Evolutionary conservation across 768 basidiomycete species (phyloP).

Genomic region (Tricholoma sp.): DNA sequence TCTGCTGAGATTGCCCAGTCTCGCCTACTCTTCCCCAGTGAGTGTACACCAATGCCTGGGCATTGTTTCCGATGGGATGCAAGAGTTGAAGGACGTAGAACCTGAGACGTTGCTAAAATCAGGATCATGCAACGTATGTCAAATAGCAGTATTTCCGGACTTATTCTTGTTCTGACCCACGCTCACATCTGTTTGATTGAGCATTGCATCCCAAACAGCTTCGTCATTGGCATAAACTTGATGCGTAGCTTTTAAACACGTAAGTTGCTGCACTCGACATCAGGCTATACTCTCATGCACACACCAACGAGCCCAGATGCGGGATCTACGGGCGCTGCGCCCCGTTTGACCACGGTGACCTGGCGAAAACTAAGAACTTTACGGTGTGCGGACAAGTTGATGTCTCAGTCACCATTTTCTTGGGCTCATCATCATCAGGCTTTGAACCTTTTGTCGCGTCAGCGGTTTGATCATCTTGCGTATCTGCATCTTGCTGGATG

Average conservation of each 20-base stretch:
- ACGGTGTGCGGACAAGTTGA: neutral
- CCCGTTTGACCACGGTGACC: constrained; percentile 43
- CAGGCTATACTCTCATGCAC: constrained; percentile 18
- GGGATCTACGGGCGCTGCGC: constrained; percentile 53
- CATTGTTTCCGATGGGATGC: constrained; percentile 38
- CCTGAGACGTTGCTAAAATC: constrained; percentile 20
- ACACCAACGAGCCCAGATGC: constrained; percentile 38
- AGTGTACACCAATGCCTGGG: constrained; percentile 37
- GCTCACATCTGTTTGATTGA: constrained; percentile 55
- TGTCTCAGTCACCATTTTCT: constrained; percentile 38
- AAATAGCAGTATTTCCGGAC: constrained; percentile 19
- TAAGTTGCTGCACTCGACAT: neutral
- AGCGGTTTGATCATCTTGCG: constrained; percentile 17
- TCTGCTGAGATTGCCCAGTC: constrained; percentile 41
- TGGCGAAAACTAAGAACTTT: constrained; percentile 7
- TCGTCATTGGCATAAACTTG: constrained; percentile 41
- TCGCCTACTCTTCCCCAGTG: constrained; percentile 65
- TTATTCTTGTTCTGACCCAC: constrained; percentile 52
- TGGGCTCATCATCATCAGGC: constrained; percentile 21
- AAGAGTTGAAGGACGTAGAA: constrained; percentile 58
- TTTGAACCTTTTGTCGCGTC: constrained; percentile 7
- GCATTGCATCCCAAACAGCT: constrained; percentile 53
- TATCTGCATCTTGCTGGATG: constrained; percentile 19
- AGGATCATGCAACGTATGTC: neutral
- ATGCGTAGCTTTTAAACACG: constrained; percentile 35